These are phyloP conservation scores for Pichia sp. DNA, from an alignment of 1,139 yeast species.

Conservation along the genomic window DNA sequence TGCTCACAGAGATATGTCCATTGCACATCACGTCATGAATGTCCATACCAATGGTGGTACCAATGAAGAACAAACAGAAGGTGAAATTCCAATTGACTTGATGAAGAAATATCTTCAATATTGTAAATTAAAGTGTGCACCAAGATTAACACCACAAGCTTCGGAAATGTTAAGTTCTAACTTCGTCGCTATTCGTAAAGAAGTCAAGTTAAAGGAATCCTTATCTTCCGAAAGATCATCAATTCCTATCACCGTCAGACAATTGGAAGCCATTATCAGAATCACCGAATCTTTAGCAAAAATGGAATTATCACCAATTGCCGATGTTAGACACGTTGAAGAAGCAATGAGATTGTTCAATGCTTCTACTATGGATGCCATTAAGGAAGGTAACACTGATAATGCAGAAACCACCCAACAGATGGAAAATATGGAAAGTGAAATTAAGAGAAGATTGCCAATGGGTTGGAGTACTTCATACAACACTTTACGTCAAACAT, in stretches of 20 bases:
- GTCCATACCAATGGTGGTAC: slow-evolving; percentile 80
- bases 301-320: slow-evolving; percentile 76
- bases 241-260: slow-evolving; percentile 97
- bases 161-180: slow-evolving; percentile 91
- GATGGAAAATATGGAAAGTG: slow-evolving; percentile 77
- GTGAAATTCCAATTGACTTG: slow-evolving; percentile 85
- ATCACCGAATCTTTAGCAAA: slow-evolving; percentile 95
- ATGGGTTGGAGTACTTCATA: slow-evolving; percentile 97
- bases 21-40: slow-evolving; percentile 94
- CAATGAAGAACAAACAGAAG: slow-evolving; percentile 58
- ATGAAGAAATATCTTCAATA: slow-evolving; percentile 94
- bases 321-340: slow-evolving; percentile 86
- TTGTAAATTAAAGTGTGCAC: slow-evolving; percentile 89
- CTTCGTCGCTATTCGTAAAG: slow-evolving; percentile 87
- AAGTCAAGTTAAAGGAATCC: slow-evolving; percentile 77
- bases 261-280: slow-evolving; percentile 95
- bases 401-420: slow-evolving; percentile 56
- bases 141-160: slow-evolving; percentile 86
- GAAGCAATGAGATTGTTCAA: slow-evolving; percentile 94
- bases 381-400: slow-evolving; percentile 51
- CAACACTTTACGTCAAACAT: slow-evolving; percentile 78
- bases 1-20: slow-evolving; percentile 78
- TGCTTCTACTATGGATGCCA: slow-evolving; percentile 98
- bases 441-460: slow-evolving; percentile 86
- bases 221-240: slow-evolving; percentile 88